Evolutionary conservation across 257 asterid genomes (phyloP), one percentile per base, ranked within the genome.

Genomic region (Solanum bulbocastanum): DNA sequence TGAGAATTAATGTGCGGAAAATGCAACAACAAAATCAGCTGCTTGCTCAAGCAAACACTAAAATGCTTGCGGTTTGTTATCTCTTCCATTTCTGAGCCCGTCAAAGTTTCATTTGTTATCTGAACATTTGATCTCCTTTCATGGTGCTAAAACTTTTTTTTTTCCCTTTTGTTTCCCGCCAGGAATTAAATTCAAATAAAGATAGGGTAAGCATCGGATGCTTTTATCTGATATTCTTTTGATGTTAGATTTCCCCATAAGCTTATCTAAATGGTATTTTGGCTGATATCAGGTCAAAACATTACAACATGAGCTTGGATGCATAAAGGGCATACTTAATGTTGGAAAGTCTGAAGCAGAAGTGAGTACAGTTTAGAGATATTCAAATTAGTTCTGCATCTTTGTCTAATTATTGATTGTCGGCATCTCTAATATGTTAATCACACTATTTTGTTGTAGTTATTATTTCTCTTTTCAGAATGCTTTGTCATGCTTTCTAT

Each of bases 131-230:
- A 49, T 39, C 83, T 35, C 81, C 52, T 87, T 66, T 71, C 49
- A 16, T 74, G 88, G 65, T 81, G 68, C 85, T 81, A 30, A 81
- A 81, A 18, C 75, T 87, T 33, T 73, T 84, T 88, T 76, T 52
- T 62, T 86, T 72, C 40, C 74, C 35, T 71, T 36, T 27, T 74
- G 92, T 86, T 52, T 79, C 39, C 37, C 52, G 89, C 90, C 96
- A 96, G 99, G 99, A 96, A 81, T 46, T 95, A 87, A 96, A 93
- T 91, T 91, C 93, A 60, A 89, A 91, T 86, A 95, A 91, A 93
- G 97, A 94, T 87, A 91, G 90, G 94, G 98, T 95, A 88, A 89
- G 95, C 85, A 82, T 58, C 18, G 14, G 46, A 37, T 36, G 14
- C 79, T 88, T 65, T 69, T 52, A 74, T 65, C 62, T 79, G 16